A percentile compares a stretch with the other conserved stretches of the same genome.
These are phyloP conservation scores for Capsicum baccatum DNA, from an alignment of 257 asterid species.

Conservation along the genomic window DNA sequence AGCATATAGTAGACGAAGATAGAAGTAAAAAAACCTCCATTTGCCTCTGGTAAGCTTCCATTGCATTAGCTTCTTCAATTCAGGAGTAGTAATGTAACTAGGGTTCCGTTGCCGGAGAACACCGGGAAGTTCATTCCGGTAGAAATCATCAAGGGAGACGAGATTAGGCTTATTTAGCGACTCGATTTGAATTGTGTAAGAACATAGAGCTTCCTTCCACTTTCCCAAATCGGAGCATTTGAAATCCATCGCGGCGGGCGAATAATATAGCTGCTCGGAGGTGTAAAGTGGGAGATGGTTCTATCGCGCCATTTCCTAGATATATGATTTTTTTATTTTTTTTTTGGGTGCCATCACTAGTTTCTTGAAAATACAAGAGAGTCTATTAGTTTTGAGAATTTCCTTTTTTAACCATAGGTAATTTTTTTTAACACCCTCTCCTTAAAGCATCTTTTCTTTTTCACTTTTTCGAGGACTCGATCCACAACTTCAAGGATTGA, in stretches of 20 bases:
- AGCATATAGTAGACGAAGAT: background rate
- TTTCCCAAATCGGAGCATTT: constrained; percentile 47
- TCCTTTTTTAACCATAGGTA: background rate
- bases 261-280: background rate
- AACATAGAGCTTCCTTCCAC: constrained; percentile 65
- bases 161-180: constrained; percentile 67
- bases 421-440: too few species aligned
- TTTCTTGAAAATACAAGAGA: background rate
- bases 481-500: too few species aligned
- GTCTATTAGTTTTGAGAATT: background rate
- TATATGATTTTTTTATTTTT: background rate
- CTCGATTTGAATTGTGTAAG: constrained; percentile 54
- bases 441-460: too few species aligned
- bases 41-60: constrained; percentile 94
- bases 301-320: background rate
- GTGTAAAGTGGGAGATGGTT: too few species aligned
- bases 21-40: constrained; percentile 47
- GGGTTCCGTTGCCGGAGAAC: constrained; percentile 72
- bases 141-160: constrained; percentile 69
- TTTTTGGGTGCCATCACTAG: background rate
- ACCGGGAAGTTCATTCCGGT: constrained; percentile 67
- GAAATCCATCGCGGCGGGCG: constrained; percentile 49
- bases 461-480: too few species aligned
- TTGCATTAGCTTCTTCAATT: constrained; percentile 76
- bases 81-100: constrained; percentile 58